phyloP scores from a whole-genome alignment of 2,329 filamentous ascomycete genomes.

The Fusarium citri region DNA sequence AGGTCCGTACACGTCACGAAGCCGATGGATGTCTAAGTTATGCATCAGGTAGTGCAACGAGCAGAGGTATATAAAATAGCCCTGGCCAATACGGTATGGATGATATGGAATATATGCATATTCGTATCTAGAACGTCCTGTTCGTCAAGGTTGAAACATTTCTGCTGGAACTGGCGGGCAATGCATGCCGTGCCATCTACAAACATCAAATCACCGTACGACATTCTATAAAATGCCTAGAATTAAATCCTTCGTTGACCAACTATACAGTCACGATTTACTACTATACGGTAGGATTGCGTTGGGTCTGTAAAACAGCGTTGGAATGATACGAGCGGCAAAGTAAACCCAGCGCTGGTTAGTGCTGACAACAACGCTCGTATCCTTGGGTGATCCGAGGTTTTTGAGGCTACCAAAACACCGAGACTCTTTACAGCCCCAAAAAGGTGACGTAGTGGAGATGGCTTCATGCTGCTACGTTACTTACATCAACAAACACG shows the following conservation, averaged over 20 bases:
- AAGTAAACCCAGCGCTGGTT: not conserved
- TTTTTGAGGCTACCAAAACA: not conserved
- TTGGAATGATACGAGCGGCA: not conserved
- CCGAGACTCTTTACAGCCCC: not conserved
- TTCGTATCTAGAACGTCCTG: not conserved
- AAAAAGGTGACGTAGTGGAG: not conserved
- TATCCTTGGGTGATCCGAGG: not conserved
- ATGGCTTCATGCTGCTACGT: no score
- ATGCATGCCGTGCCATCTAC: not conserved
- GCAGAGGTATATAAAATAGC: not conserved
- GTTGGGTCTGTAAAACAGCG: not conserved
- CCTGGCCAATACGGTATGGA: not conserved
- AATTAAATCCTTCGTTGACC: not conserved
- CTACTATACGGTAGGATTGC: not conserved
- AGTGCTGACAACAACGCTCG: constrained; percentile 12
- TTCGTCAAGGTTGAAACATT: not conserved
- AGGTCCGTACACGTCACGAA: not conserved
- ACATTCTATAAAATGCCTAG: no score
- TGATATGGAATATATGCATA: not conserved
- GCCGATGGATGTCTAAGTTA: not conserved
- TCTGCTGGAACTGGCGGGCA: not conserved
- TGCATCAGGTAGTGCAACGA: not conserved
- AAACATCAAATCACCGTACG: not conserved
- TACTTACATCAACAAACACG: not conserved
- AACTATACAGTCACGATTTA: not conserved